Evolutionary conservation across 2,329 filamentous ascomycete genomes (phyloP).

Genomic region (Ophiocordyceps sinensis): DNA sequence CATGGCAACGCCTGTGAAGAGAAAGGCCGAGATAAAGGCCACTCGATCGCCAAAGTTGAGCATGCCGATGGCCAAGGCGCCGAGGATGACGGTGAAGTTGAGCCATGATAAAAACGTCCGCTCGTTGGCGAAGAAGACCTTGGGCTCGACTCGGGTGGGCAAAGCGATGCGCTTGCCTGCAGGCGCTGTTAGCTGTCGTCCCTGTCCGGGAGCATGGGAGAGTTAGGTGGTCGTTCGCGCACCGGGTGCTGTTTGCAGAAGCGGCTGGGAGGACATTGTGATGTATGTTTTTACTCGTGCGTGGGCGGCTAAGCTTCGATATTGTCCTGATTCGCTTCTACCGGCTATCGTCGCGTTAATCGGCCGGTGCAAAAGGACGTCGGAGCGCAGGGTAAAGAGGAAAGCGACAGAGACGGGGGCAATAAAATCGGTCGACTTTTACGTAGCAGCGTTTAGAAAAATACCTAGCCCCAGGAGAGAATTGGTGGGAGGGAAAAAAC

Average conservation of each 20-base stretch:
- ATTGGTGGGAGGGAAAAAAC: too few relatives aligned
- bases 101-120: slow-evolving; percentile 98
- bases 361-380: too few relatives aligned
- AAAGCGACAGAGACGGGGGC: too few relatives aligned
- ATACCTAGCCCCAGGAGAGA: too few relatives aligned
- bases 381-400: too few relatives aligned
- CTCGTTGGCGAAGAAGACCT: slow-evolving; percentile 99
- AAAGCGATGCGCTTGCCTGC: slow-evolving; percentile 96
- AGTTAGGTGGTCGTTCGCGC: slow-evolving; percentile 15
- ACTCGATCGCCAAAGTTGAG: slow-evolving; percentile 95
- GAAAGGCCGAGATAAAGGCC: slow-evolving; percentile 81
- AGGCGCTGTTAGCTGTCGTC: slow-evolving; percentile 5
- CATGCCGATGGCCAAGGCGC: slow-evolving; percentile 88
- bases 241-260: slow-evolving; percentile 90
- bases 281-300: not conserved
- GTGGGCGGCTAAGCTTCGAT: not conserved
- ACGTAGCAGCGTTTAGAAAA: too few relatives aligned
- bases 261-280: slow-evolving; percentile 84
- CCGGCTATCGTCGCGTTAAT: too few relatives aligned
- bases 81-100: slow-evolving; percentile 98
- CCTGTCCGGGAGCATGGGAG: not conserved
- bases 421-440: too few relatives aligned
- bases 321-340: not conserved
- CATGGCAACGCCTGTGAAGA: slow-evolving; percentile 93
- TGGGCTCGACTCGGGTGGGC: slow-evolving; percentile 93